Conservation (phyloP, 805 yeast genomes). For the Myxozyma kluyveri region DNA sequence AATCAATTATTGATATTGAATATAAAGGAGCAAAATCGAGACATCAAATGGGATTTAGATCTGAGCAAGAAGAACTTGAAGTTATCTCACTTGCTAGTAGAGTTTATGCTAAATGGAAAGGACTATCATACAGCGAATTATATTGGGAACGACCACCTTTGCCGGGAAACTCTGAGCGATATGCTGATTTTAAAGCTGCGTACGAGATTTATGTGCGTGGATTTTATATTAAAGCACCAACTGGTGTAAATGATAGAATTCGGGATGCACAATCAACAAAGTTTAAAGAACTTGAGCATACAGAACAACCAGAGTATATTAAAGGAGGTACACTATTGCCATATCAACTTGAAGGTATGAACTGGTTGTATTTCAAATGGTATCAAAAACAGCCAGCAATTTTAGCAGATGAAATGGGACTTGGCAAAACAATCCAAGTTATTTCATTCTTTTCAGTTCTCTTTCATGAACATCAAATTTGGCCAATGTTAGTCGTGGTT, state of each 20-base stretch:
- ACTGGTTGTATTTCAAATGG: slow-evolving; percentile 31
- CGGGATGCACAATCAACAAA: background rate
- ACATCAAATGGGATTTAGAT: slow-evolving; percentile 8
- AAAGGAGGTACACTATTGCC: slow-evolving; percentile 23
- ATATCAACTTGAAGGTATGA: slow-evolving; percentile 28
- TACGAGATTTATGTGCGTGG: slow-evolving; percentile 16
- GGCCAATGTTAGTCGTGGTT: slow-evolving; percentile 83
- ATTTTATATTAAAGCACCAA: slow-evolving; percentile 5
- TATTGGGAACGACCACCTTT: slow-evolving; percentile 23
- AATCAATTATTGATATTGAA: slow-evolving; percentile 13
- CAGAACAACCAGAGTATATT: slow-evolving; percentile 20
- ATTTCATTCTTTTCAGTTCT: slow-evolving; percentile 87
- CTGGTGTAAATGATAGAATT: background rate
- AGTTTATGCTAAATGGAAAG: slow-evolving; percentile 24
- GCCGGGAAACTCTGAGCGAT: slow-evolving; percentile 1
- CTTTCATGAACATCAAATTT: slow-evolving; percentile 67
- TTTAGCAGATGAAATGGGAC: slow-evolving; percentile 66
- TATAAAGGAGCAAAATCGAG: slow-evolving; percentile 5
- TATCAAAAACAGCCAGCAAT: slow-evolving; percentile 49
- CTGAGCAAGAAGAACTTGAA: slow-evolving; percentile 10
- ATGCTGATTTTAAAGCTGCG: slow-evolving; percentile 16
- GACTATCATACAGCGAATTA: slow-evolving; percentile 15
- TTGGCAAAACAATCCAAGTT: slow-evolving; percentile 74
- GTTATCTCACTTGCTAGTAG: slow-evolving; percentile 8
- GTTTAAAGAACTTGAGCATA: slow-evolving; percentile 18